Conservation (phyloP, 257 asterid genomes). For the Solanum sejunctum region DNA sequence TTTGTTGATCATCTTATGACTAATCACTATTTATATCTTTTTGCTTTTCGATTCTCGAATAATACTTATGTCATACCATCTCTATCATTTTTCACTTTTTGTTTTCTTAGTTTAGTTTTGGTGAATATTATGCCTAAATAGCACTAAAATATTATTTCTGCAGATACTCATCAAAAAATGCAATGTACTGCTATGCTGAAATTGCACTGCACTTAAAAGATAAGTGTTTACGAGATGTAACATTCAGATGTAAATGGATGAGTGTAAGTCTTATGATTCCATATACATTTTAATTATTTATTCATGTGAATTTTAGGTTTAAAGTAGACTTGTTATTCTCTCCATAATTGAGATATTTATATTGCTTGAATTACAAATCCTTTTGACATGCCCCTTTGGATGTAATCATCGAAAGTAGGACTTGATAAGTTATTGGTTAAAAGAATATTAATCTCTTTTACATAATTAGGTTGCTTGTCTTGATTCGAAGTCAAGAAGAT, state of each 20-base stretch:
- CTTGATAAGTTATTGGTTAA: not conserved
- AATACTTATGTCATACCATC: not conserved
- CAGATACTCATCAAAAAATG: slow-evolving; percentile 56
- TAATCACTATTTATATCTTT: not conserved
- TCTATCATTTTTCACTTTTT: not conserved
- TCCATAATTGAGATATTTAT: not conserved
- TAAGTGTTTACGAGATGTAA: slow-evolving; percentile 85
- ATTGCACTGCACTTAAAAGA: slow-evolving; percentile 63
- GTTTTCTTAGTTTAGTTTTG: not conserved
- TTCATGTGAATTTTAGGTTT: not conserved
- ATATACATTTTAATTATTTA: not conserved
- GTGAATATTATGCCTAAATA: not conserved
- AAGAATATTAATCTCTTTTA: not conserved
- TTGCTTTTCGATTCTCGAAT: not conserved
- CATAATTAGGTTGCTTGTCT: not conserved
- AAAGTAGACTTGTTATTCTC: not conserved
- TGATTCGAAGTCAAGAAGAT: not conserved
- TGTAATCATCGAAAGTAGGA: not conserved
- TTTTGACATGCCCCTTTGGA: not conserved
- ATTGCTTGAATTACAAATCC: not conserved
- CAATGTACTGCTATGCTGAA: slow-evolving; percentile 46
- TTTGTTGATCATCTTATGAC: not conserved
- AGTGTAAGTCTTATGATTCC: slow-evolving; percentile 36
- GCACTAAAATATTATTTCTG: slow-evolving; percentile 6
- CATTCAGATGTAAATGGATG: slow-evolving; percentile 89